Base-by-base conservation (phyloP, 2,329 filamentous ascomycete genomes). In the Pseudocercospora macadamiae region DNA sequence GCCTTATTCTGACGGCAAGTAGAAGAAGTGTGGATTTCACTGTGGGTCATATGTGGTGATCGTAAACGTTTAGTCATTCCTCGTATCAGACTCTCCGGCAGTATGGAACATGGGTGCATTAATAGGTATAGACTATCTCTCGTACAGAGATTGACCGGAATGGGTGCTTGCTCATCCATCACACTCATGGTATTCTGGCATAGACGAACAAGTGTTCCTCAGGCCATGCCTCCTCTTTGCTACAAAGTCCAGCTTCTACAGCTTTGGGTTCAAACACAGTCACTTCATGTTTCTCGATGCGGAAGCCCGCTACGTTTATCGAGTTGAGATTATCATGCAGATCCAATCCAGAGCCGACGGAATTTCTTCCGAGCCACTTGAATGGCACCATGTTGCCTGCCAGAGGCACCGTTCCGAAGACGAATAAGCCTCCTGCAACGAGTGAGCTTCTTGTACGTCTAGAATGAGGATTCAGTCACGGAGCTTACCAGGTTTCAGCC, bases 381-480 rank as follows among this genome's bases (percentile, higher is more conserved):
- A 51, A 42, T 21, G 37, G 45, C 28, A 37, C 18, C 25, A 51
- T 3, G 10, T 64, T 57, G 4, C 51, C 21, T 12, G 57, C 51
- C 14, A 64, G 19, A 3, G 57, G 54, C 12, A 64, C 32, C 4
- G 60, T 60, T 6, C 53, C 62, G 21, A 58, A 62, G 6, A 62
- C 57, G 23, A 64, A 60, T 5, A 54, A 4, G 2, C 62, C 60
- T 6, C 42, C 42, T 47, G 39, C 14, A 12, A 10, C 19, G n/a
- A 21, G 19, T 42, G 6, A 44, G 14, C 39, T 21, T 12, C 16
- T 39, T n/a, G 7, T 16, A 10, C 34, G 4, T 5, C 34, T 4
- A 5, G 4, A 9, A 16, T 39, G 34, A 9, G n/a, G 7, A 10
- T n/a, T 16, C n/a, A 9, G n/a, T 8, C 16, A 6, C 7, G 4